Base-by-base conservation (phyloP, 805 yeast species). In the Sugiyamaella floridensis region DNA sequence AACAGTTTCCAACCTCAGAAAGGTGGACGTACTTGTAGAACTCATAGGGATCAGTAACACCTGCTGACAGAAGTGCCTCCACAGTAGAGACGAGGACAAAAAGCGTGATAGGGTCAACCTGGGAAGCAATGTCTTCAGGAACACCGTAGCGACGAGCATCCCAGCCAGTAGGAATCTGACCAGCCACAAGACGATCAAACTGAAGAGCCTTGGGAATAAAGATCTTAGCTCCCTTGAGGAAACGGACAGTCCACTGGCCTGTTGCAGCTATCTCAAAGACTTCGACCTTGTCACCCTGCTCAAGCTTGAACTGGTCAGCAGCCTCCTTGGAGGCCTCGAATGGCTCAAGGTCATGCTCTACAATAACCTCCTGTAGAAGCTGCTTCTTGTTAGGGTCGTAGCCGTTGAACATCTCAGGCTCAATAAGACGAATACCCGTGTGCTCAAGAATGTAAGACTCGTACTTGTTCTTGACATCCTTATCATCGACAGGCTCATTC, bases 141-240 rank as follows among this genome's bases (percentile, higher is more conserved):
- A 93, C 86, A 82, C 99, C 99, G 67, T 90, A 93, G 53, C 85
- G 82, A 68, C 81, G 83, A 49, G 99, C 97, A 68, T 89, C 77
- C 99, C 99, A 93, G 67, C 99, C 99, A 45, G 96, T 84, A 66
- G 99, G 99, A 61, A 93, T 85, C 78, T 93, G 99, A 69, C 92
- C 95, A 51, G 92, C 90, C 52, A 80, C 87, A 48, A 70, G 67
- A 45, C 77, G 70, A 60, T 73, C 73, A 63, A 78, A 80, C 68
- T 76, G 74, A 63, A 81, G 76, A 12, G 92, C 92, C 77, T 93
- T 93, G 70, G 99, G 99, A 72, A 93, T 81, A 70, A 73, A 82
- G 62, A 93, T 79, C 46, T 84, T 80, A 50, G 99, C 96, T 65
- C 99, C 99, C 82, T 89, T 89, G 71, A 92, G 76, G 69, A 93